These are phyloP conservation scores for Fusarium sp. DNA, from an alignment of 2,329 filamentous ascomycete genomes.

Conservation along the genomic window DNA sequence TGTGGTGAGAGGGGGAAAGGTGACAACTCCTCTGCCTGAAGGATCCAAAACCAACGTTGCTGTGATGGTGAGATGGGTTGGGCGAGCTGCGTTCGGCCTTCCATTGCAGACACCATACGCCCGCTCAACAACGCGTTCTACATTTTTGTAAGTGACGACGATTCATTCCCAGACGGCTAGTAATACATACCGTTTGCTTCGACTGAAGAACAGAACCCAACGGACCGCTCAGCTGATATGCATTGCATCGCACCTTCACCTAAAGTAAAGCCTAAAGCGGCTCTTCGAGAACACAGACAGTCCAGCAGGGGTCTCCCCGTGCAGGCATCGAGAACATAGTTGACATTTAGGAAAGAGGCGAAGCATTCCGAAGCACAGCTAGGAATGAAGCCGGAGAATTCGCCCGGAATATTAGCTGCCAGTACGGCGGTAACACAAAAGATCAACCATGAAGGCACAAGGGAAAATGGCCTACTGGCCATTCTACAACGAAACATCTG, in stretches of 20 bases:
- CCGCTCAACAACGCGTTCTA: conserved; percentile 57
- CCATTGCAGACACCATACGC: conserved; percentile 70
- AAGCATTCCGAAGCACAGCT: conserved; percentile 71
- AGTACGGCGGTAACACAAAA: conserved; percentile 43
- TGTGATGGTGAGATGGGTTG: conserved; percentile 68
- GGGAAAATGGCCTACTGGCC: conserved; percentile 51
- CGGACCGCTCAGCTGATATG: conserved; percentile 63
- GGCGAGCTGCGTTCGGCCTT: conserved; percentile 61
- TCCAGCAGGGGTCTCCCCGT: conserved; percentile 62
- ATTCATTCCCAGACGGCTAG: not conserved
- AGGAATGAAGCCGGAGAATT: conserved; percentile 61
- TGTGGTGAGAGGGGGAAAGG: conserved; percentile 43
- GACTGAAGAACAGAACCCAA: conserved; percentile 63
- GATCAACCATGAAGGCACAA: conserved; percentile 50
- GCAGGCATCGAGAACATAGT: conserved; percentile 65
- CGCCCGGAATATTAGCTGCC: conserved; percentile 50
- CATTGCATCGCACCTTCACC: conserved; percentile 79
- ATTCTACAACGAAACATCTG: conserved; percentile 59
- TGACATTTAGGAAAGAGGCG: conserved; percentile 68
- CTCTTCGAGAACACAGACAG: conserved; percentile 72
- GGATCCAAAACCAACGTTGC: conserved; percentile 62
- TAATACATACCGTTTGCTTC: conserved; percentile 52
- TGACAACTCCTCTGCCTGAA: conserved; percentile 45
- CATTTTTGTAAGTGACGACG: conserved; percentile 26
- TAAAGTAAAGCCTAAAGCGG: conserved; percentile 72